Evolutionary conservation across 106 monocot genomes (phyloP).

Genomic region (Dendrobium huoshanense): DNA sequence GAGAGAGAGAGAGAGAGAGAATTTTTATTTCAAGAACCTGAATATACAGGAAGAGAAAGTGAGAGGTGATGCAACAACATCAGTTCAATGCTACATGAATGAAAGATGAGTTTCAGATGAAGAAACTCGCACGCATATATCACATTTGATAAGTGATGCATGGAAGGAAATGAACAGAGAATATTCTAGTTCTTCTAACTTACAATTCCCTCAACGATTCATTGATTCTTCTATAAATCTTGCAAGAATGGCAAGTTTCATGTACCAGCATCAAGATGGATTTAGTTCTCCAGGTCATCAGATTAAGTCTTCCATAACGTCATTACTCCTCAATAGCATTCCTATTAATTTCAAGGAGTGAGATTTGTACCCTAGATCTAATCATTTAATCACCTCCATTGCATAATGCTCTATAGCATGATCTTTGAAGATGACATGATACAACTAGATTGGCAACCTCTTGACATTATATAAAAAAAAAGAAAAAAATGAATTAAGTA

Average conservation of each 20-base stretch:
- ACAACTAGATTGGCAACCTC: no score
- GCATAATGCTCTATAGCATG: no score
- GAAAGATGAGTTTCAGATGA: conserved; percentile 25
- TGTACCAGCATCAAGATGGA: conserved; percentile 37
- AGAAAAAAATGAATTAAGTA: no score
- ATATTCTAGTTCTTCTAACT: neutral
- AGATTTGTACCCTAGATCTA: no score
- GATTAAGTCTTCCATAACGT: conserved; percentile 21
- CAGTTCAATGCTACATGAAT: conserved; percentile 39
- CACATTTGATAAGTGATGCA: conserved; percentile 10
- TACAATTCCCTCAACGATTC: conserved; percentile 11
- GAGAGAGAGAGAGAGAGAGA: no score
- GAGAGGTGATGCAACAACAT: conserved; percentile 41
- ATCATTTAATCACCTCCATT: no score
- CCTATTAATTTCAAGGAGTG: no score
- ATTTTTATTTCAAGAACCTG: neutral
- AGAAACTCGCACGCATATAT: conserved; percentile 14
- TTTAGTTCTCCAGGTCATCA: conserved; percentile 26
- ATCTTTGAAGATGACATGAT: no score
- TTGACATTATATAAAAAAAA: no score
- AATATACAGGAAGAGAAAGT: conserved; percentile 34
- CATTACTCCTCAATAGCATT: conserved; percentile 16
- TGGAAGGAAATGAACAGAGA: conserved; percentile 40
- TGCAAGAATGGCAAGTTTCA: conserved; percentile 21
- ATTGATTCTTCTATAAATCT: conserved; percentile 27